Evolutionary conservation across 768 basidiomycete species (phyloP).

Genomic region (Kwoniella sp.): DNA sequence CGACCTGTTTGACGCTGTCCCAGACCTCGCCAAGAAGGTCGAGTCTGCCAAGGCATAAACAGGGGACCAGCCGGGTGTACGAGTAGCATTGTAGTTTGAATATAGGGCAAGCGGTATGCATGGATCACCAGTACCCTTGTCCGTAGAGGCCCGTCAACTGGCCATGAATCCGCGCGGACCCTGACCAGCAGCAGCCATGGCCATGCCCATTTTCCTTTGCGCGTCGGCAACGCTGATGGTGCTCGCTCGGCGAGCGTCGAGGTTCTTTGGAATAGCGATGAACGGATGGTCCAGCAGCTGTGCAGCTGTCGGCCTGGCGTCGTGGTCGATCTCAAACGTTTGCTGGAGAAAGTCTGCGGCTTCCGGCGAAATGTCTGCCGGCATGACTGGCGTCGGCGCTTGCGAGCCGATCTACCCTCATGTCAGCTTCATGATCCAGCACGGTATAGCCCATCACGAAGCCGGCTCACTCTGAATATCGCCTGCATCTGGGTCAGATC

Average conservation of each 20-base stretch:
- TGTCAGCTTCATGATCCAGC: background rate
- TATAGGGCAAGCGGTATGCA: too few relatives aligned
- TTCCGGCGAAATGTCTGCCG: slow-evolving; percentile 83
- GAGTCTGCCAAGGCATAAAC: slow-evolving; percentile 53
- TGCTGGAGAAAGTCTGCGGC: slow-evolving; percentile 78
- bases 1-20: slow-evolving; percentile 87
- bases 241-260: background rate
- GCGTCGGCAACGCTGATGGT: slow-evolving; percentile 20
- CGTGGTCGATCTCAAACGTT: slow-evolving; percentile 85
- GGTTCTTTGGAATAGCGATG: slow-evolving; percentile 51
- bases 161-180: slow-evolving; percentile 25
- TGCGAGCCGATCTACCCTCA: slow-evolving; percentile 95
- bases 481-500: slow-evolving; percentile 98
- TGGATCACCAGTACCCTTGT: too few relatives aligned
- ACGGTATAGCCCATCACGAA: background rate
- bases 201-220: slow-evolving; percentile 27
- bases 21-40: slow-evolving; percentile 82
- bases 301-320: slow-evolving; percentile 70
- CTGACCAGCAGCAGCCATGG: slow-evolving; percentile 24
- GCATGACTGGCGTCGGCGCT: slow-evolving; percentile 74
- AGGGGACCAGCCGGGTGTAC: too few relatives aligned
- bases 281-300: slow-evolving; percentile 73
- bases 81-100: too few relatives aligned
- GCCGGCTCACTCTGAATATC: slow-evolving; percentile 75
- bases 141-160: background rate